Conservation (phyloP, 2,329 filamentous ascomycete genomes). For the Aspergillus vadensis region DNA sequence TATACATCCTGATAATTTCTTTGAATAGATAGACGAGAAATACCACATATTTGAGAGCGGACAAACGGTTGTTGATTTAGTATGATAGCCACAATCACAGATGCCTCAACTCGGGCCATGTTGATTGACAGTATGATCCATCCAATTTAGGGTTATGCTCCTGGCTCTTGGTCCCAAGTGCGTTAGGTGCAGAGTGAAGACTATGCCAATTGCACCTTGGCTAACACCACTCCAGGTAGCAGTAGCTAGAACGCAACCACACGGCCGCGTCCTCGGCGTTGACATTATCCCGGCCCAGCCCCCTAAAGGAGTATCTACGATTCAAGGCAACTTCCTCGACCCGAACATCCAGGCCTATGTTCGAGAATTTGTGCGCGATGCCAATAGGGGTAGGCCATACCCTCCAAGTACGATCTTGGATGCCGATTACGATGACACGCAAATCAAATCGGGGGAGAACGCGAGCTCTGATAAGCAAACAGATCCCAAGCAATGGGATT, state of each 20-base stretch:
- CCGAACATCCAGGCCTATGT: constrained; percentile 73
- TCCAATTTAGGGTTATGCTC: constrained; percentile 47
- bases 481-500: neutral
- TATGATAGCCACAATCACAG: constrained; percentile 41
- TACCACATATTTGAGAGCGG: constrained; percentile 76
- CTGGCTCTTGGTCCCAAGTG: constrained; percentile 64
- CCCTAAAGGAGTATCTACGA: constrained; percentile 85
- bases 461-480: neutral
- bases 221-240: constrained; percentile 65
- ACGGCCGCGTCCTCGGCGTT: constrained; percentile 82
- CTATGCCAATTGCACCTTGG: neutral
- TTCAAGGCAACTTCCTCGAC: constrained; percentile 91
- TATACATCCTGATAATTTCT: neutral
- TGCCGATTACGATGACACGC: neutral
- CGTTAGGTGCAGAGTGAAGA: neutral
- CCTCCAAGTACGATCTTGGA: constrained; percentile 19
- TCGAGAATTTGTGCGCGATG: constrained; percentile 70
- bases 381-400: constrained; percentile 58
- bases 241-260: constrained; percentile 71
- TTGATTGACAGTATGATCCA: constrained; percentile 1
- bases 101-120: constrained; percentile 6
- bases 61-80: constrained; percentile 87
- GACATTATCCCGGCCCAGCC: constrained; percentile 92
- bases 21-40: constrained; percentile 72
- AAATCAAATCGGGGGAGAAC: neutral